A percentile compares a stretch with the other conserved stretches of the same genome.
phyloP scores from a whole-genome alignment of 108 stramenopile species.

The Nitzschia palea region DNA sequence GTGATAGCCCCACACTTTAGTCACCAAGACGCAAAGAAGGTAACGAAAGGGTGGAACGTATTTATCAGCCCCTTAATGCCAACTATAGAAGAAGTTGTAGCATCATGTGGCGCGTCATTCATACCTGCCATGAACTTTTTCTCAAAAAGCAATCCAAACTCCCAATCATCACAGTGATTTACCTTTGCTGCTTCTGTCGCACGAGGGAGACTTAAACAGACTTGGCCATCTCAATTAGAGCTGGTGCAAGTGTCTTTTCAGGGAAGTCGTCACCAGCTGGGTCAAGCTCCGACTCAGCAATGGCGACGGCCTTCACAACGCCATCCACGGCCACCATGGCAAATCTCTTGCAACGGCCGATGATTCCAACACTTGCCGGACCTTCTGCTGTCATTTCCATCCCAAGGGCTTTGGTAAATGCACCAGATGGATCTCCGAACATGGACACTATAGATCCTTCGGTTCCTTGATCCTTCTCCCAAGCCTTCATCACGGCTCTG shows the following conservation, averaged over 20 bases:
- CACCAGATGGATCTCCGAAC: constrained; percentile 60
- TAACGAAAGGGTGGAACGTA: no score
- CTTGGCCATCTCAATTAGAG: constrained; percentile 48
- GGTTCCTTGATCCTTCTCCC: constrained; percentile 60
- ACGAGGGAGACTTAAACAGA: constrained; percentile 8
- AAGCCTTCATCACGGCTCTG: constrained; percentile 61
- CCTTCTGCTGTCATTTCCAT: constrained; percentile 68
- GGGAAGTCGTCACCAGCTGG: constrained; percentile 65
- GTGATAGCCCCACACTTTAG: no score
- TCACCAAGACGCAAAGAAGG: no score
- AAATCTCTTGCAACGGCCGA: constrained; percentile 72
- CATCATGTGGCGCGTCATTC: constrained; percentile 27
- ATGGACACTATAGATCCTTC: constrained; percentile 52
- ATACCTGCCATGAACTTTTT: constrained; percentile 5
- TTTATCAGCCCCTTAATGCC: no score
- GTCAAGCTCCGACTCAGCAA: constrained; percentile 66
- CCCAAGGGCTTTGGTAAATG: constrained; percentile 60
- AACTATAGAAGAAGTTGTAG: neutral
- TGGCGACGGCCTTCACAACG: constrained; percentile 53
- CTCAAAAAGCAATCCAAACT: neutral
- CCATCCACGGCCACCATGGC: constrained; percentile 67
- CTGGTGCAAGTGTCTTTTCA: constrained; percentile 41
- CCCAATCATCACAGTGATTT: neutral
- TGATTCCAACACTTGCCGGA: constrained; percentile 52
- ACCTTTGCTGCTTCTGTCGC: neutral